phyloP scores from a whole-genome alignment of 495 filamentous ascomycete species.

The Penicillium lividum region DNA sequence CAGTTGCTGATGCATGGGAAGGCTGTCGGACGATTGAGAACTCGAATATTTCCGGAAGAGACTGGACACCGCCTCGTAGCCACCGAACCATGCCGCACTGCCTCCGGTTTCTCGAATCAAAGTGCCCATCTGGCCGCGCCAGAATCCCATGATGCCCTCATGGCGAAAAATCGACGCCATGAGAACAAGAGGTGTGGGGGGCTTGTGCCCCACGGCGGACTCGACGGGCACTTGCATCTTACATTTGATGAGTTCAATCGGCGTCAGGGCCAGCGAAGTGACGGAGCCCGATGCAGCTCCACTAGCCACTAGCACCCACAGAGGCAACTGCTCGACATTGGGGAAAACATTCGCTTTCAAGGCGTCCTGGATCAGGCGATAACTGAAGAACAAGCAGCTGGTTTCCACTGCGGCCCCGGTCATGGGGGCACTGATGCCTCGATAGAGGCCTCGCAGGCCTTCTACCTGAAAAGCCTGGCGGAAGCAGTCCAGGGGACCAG shows the following conservation, averaged over 20 bases:
- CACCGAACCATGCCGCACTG: constrained; percentile 92
- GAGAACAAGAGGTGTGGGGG: constrained; percentile 56
- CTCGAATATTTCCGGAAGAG: constrained; percentile 54
- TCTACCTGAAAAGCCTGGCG: constrained; percentile 75
- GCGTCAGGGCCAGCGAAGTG: constrained; percentile 87
- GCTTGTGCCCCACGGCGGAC: constrained; percentile 34
- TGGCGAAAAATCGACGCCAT: constrained; percentile 76
- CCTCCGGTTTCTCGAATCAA: constrained; percentile 93
- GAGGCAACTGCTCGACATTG: constrained; percentile 58
- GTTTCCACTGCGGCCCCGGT: constrained; percentile 90
- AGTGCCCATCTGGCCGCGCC: constrained; percentile 92
- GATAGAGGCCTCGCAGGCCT: constrained; percentile 76
- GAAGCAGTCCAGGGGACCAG: constrained; percentile 91
- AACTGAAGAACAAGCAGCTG: constrained; percentile 91
- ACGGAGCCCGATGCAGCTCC: constrained; percentile 87
- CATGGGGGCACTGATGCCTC: constrained; percentile 90
- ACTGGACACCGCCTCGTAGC: constrained; percentile 76
- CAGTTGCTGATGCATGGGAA: constrained; percentile 74
- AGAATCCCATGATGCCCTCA: constrained; percentile 83
- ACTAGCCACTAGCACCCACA: constrained; percentile 70
- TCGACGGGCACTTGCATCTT: constrained; percentile 82
- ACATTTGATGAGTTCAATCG: constrained; percentile 97
- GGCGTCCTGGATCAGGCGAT: constrained; percentile 67
- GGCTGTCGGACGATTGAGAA: constrained; percentile 14
- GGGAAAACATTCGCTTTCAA: constrained; percentile 58